phyloP scores from a whole-genome alignment of 2,329 filamentous ascomycete genomes.

The Fusarium paranaense region DNA sequence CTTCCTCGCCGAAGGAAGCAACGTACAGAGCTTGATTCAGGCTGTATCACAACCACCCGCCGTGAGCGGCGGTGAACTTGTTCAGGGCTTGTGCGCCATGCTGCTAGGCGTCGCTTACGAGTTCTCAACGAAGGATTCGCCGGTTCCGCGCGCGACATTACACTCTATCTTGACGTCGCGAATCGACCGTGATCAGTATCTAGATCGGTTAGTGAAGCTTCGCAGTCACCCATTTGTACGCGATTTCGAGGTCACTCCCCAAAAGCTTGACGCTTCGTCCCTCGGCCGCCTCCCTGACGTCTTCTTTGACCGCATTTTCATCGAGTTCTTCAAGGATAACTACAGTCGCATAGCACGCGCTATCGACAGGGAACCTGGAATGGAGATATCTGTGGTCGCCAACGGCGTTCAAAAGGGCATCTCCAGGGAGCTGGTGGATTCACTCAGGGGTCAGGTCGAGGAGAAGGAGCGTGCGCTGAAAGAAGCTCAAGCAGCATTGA shows the following conservation, averaged over 20 bases:
- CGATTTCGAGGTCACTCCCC: conserved; percentile 89
- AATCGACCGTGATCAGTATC: conserved; percentile 87
- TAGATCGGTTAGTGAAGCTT: conserved; percentile 82
- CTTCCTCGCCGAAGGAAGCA: conserved; percentile 91
- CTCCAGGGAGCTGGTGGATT: conserved; percentile 92
- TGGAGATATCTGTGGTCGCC: conserved; percentile 84
- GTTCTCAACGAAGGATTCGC: conserved; percentile 97
- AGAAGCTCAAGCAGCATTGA: conserved; percentile 58
- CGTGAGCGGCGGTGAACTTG: conserved; percentile 71
- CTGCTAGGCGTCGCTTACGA: conserved; percentile 92
- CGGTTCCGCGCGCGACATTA: conserved; percentile 83
- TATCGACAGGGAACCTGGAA: conserved; percentile 89
- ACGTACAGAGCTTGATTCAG: conserved; percentile 87
- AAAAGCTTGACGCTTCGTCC: conserved; percentile 67
- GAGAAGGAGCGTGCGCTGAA: conserved; percentile 71
- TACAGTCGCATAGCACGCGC: conserved; percentile 86
- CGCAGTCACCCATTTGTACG: conserved; percentile 82
- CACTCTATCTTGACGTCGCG: conserved; percentile 81
- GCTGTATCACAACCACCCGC: conserved; percentile 71
- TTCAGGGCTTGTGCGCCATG: conserved; percentile 86
- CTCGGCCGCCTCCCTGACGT: conserved; percentile 76
- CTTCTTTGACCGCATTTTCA: conserved; percentile 86
- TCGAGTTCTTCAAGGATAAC: conserved; percentile 96
- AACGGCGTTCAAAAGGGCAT: conserved; percentile 89
- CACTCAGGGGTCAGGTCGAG: conserved; percentile 80